Evolutionary conservation across 1,284 basidiomycete species (phyloP), one percentile per base, ranked within the genome.

Genomic region (Erythrobasidium hasegawianum): DNA sequence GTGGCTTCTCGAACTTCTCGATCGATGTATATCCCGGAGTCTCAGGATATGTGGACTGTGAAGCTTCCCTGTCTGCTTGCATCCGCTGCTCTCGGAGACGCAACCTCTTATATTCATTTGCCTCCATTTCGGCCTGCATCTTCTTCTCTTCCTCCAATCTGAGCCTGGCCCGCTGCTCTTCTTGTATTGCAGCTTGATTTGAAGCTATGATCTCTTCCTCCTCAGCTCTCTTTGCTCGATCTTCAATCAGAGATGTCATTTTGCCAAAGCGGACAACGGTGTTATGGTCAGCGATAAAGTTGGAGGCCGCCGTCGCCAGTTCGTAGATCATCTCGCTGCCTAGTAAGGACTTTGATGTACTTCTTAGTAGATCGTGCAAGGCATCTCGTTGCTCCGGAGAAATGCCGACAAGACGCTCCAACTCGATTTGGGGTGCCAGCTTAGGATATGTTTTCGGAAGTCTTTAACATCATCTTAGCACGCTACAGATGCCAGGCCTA

Each of bases 321-420:
- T 74, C 73, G 57, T 66, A 74, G 20, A 72, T 43, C 73, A 74
- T 72, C 58, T 72, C 73, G 13, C 57, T 64, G 33, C 72, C 72
- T 3, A 71, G 39, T 1, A 71, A 65, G 0, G 59, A 45, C 7
- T 58, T 50, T 0, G 73, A 69, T 2, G 47, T 55, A 14, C 62
- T 56, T 16, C 68, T 59, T 4, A 73, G 45, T 7, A 40, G 11
- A 2, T 24, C 29, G 2, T 20, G 18, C 2, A 74, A 60, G 22
- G 68, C 58, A 1, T 67, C 47, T 14, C 71, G 40, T 29, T 74
- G 71, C 22, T 47, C 54, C 1, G 57, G 7, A 1, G 65, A 60
- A 0, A 74, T 59, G 11, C 73, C 73, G 20, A 57, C 61, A 7
- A 64, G 38, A 0, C 68, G 59, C 39, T 72, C 69, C n/a, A 71